Evolutionary conservation across 345 rosid species (phyloP).

Genomic region (Rhodamnia argentea): DNA sequence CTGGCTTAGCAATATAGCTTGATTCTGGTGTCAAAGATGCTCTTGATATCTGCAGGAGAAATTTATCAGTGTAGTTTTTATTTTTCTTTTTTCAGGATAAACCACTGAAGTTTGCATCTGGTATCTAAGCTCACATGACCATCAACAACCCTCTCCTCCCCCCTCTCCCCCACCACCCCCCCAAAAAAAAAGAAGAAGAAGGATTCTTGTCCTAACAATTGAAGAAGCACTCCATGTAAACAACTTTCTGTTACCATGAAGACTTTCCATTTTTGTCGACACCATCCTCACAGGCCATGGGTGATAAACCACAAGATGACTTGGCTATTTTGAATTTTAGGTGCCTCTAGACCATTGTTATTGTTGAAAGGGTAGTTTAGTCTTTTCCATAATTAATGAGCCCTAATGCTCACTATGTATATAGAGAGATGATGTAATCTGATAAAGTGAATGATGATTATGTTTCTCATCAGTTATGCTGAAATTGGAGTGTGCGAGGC

Average conservation of each 20-base stretch:
- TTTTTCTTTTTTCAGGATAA: too few relatives aligned
- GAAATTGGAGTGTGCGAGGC: background rate
- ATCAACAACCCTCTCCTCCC: too few relatives aligned
- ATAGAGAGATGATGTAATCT: too few relatives aligned
- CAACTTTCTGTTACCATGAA: background rate
- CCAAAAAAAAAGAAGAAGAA: too few relatives aligned
- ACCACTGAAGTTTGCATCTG: background rate
- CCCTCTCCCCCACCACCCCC: too few relatives aligned
- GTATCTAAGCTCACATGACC: background rate
- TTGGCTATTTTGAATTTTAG: background rate
- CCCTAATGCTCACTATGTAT: too few relatives aligned
- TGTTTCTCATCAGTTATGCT: background rate
- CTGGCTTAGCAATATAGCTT: slow-evolving; percentile 95
- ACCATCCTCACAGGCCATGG: background rate
- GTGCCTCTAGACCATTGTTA: background rate
- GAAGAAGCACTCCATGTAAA: background rate
- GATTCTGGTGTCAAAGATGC: slow-evolving; percentile 65
- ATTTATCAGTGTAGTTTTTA: background rate
- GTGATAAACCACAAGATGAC: background rate
- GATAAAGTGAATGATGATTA: too few relatives aligned
- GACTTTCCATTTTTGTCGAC: background rate
- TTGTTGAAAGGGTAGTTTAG: too few relatives aligned
- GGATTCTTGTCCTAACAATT: background rate
- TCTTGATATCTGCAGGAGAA: slow-evolving; percentile 57
- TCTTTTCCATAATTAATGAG: too few relatives aligned